Conservation (phyloP, 2,329 filamentous ascomycete species). For the Aspergillus novofumigatus region DNA sequence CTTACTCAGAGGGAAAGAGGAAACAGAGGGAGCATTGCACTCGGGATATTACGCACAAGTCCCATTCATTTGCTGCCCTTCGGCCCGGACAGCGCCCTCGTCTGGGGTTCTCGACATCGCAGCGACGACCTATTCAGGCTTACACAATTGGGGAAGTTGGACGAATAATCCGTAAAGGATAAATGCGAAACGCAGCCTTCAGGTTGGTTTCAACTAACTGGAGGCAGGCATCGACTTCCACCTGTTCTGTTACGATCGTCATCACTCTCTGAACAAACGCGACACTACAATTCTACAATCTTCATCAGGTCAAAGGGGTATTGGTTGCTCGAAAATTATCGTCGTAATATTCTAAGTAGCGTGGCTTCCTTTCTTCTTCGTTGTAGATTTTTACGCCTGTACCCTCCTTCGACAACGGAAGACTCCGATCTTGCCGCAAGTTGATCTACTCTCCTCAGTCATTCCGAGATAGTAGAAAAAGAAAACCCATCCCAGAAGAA, state of each 20-base stretch:
- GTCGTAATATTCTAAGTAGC: not conserved
- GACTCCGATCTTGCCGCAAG: not conserved
- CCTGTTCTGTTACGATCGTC: not conserved
- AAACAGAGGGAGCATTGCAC: not conserved
- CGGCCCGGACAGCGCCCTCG: not conserved
- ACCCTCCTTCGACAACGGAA: not conserved
- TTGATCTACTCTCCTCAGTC: not conserved
- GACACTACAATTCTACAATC: not conserved
- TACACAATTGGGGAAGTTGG: not conserved
- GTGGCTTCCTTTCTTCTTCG: not conserved
- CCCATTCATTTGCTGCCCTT: not conserved
- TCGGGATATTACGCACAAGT: not conserved
- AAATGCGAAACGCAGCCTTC: not conserved
- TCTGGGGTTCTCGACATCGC: not conserved
- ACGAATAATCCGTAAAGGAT: not conserved
- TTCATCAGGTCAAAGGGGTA: not conserved
- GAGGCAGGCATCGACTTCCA: not conserved
- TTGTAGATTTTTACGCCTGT: not conserved
- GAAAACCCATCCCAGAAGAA: not conserved
- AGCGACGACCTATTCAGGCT: not conserved
- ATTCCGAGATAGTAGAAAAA: constrained; percentile 3
- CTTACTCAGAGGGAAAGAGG: too few relatives aligned
- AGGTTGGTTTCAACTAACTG: not conserved
- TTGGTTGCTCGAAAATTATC: not conserved
- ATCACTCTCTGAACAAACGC: not conserved